Evolutionary conservation across 208 protist species (phyloP).

Genomic region (Trypanosoma conorhini): DNA sequence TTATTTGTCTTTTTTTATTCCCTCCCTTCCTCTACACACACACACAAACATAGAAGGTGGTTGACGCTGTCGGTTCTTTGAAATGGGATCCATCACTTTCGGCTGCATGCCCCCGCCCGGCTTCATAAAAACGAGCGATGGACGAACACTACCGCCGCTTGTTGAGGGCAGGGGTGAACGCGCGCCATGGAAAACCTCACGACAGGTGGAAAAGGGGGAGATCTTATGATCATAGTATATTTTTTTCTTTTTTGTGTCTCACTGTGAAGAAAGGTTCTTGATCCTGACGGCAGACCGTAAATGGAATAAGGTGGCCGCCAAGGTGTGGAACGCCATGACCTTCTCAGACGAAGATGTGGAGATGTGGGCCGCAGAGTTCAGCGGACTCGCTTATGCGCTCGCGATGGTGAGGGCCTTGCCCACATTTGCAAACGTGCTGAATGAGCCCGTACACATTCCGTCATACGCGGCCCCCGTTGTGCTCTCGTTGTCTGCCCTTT

Average conservation of each 20-base stretch:
- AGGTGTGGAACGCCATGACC: constrained; percentile 14
- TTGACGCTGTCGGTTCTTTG: background rate
- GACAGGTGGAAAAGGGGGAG: constrained; percentile 9
- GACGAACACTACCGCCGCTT: constrained; percentile 17
- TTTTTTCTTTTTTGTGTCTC: constrained; percentile 12
- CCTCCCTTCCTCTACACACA: constrained; percentile 8
- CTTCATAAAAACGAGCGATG: constrained; percentile 11
- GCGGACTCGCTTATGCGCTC: constrained; percentile 7
- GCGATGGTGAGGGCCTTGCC: background rate
- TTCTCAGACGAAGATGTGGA: constrained; percentile 6
- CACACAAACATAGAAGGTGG: background rate
- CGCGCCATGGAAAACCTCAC: constrained; percentile 6
- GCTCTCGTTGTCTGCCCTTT: constrained; percentile 16
- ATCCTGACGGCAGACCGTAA: constrained; percentile 7
- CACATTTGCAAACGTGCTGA: background rate
- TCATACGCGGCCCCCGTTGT: background rate
- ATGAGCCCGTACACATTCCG: background rate
- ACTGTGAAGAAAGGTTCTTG: no score
- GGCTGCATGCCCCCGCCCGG: constrained; percentile 63
- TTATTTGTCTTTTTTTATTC: constrained; percentile 10
- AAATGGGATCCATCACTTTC: constrained; percentile 64
- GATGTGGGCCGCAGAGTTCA: constrained; percentile 18
- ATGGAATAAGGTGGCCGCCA: constrained; percentile 12
- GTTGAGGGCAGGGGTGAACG: background rate
- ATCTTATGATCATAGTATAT: constrained; percentile 12